These are phyloP conservation scores for Trametes pubescens DNA, from an alignment of 1,284 basidiomycete species.

Conservation along the genomic window DNA sequence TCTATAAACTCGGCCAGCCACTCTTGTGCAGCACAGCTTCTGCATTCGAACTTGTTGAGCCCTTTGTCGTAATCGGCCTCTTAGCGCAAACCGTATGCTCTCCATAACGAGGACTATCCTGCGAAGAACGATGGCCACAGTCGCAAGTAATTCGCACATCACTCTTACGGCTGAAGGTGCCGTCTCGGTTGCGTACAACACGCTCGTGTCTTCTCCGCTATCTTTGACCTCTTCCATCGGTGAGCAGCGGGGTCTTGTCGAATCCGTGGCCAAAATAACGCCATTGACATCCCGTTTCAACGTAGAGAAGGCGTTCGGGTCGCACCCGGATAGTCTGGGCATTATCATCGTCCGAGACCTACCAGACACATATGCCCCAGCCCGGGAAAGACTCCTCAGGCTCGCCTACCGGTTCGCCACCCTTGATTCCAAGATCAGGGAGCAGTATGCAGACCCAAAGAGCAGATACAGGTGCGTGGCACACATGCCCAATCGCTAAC, in stretches of 20 bases:
- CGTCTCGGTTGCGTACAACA: conserved; percentile 75
- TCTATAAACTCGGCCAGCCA: background rate
- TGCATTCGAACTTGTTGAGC: background rate
- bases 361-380: conserved; percentile 65
- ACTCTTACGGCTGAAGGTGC: conserved; percentile 63
- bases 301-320: conserved; percentile 84
- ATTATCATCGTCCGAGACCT: conserved; percentile 85
- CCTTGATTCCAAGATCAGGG: conserved; percentile 68
- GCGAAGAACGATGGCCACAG: conserved; percentile 40
- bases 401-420: conserved; percentile 79
- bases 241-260: conserved; percentile 38
- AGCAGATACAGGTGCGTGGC: conserved; percentile 73
- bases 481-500: conserved; percentile 3
- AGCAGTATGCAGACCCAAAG: conserved; percentile 72
- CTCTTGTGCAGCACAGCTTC: background rate
- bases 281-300: background rate
- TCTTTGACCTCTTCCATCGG: conserved; percentile 71
- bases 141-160: conserved; percentile 31
- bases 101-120: conserved; percentile 17
- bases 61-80: too few species aligned
- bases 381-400: conserved; percentile 76
- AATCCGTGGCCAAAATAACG: background rate
- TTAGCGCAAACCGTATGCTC: conserved; percentile 11
- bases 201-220: conserved; percentile 65
- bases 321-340: conserved; percentile 75